Base-by-base conservation (phyloP, 805 yeast genomes). In the Wickerhamiella nectarea region DNA sequence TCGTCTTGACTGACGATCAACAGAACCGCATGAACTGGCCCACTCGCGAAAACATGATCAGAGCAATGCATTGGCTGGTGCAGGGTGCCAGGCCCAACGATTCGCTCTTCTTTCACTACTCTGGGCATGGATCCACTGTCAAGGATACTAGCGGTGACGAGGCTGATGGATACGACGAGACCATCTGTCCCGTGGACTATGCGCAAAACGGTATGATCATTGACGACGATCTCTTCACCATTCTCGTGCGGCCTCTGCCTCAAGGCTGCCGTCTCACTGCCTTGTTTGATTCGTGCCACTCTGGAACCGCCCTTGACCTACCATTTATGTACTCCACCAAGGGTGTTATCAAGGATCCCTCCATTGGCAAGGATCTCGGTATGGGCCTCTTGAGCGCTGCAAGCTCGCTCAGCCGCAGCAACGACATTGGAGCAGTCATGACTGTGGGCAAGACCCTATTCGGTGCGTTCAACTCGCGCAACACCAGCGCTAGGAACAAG, bases 71-170 rank as follows among this genome's bases (percentile, higher is more conserved):
- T 45, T 83, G 94, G 94, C 69, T 83, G 18, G 87, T 79, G 17
- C 65, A 65, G 17, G 80, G 69, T 48, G 91, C 93, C 0, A 66
- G 64, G 51, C 78, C 91, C 12, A 81, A 83, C 52, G 94, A 83
- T 61, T 73, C 85, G 7, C 60, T 83, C 40, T 77, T 84, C 52
- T 75, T 84, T 69, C 94, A 84, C 58, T 83, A 78, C 57, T 80
- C 91, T 0, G 91, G 94, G 6, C 94, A 84, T 56, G 94, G 94
- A 24, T 85, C 91, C 2, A 80, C 76, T 55, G 73, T 76, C 4
- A 61, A 66, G 38, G 94, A 83, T 58, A 56, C 63, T 26, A 74
- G 76, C 53, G 85, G 85, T 19, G 91, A 80, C 55, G 89, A 80
- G 54, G 82, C 71, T 15, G 81, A 76, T 52, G 85, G 85, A 0